Conservation (phyloP, 2,329 filamentous ascomycete genomes). For the Arthrobotrys pseudoclavata region DNA sequence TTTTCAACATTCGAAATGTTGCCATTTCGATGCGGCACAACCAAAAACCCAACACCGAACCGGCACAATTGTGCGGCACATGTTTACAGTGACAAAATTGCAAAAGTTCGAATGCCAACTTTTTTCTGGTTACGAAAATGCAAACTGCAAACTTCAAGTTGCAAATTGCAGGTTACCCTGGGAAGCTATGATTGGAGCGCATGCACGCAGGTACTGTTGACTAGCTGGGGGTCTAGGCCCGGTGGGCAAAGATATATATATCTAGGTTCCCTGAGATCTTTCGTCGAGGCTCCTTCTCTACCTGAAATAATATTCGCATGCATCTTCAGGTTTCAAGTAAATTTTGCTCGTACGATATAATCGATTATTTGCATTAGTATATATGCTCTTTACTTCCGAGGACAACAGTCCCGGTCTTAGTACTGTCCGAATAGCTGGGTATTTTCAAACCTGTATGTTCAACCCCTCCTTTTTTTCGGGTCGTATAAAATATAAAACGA, state of each 20-base stretch:
- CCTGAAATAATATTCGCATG: too few relatives aligned
- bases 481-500: background rate
- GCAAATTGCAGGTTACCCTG: background rate
- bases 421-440: background rate
- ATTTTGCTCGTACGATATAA: too few relatives aligned
- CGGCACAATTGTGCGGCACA: conserved; percentile 16
- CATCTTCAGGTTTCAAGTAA: too few relatives aligned
- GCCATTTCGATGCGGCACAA: conserved; percentile 22
- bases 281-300: too few relatives aligned
- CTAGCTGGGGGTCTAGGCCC: too few relatives aligned
- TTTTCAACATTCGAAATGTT: conserved; percentile 18
- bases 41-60: conserved; percentile 15
- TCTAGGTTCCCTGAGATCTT: too few relatives aligned
- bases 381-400: background rate
- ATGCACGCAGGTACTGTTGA: background rate
- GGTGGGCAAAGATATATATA: too few relatives aligned
- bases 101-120: background rate
- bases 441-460: background rate
- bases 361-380: too few relatives aligned
- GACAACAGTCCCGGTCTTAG: background rate
- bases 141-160: background rate
- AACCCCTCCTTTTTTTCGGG: too few relatives aligned
- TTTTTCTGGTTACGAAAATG: background rate
- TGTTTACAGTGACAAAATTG: background rate
- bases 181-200: background rate